phyloP scores from a whole-genome alignment of 139 green algal genomes.

The Picochlorum costavermella region DNA sequence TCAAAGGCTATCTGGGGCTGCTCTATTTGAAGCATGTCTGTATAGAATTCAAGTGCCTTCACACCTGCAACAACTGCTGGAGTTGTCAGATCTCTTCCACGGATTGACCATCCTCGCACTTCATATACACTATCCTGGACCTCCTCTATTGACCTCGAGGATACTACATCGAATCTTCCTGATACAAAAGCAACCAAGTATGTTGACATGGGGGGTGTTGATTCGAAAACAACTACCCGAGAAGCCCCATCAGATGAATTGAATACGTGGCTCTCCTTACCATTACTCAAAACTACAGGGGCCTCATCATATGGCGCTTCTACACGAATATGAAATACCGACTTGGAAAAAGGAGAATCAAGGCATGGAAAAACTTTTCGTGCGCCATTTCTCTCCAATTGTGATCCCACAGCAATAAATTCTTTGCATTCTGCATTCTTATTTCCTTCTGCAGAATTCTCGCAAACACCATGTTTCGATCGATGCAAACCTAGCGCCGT shows the following conservation, averaged over 20 bases:
- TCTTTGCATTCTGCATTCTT: no score
- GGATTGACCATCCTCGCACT: conserved; percentile 1
- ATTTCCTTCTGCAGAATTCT: no score
- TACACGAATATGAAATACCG: conserved; percentile 3
- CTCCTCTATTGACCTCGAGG: background rate
- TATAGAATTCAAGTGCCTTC: conserved; percentile 7
- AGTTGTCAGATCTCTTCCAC: background rate
- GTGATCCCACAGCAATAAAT: no score
- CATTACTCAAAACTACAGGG: background rate
- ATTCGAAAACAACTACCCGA: conserved; percentile 1
- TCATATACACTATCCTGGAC: background rate
- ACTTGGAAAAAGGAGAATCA: background rate
- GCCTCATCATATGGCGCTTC: conserved; percentile 1
- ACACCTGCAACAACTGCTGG: background rate
- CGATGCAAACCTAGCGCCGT: no score
- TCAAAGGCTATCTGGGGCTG: background rate
- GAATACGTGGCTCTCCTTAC: background rate
- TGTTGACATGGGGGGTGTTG: conserved; percentile 5
- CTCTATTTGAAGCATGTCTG: background rate
- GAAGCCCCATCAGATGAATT: background rate
- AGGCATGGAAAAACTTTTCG: conserved; percentile 6
- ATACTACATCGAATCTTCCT: background rate
- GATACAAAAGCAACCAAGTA: conserved; percentile 6
- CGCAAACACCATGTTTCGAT: no score
- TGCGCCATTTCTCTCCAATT: conserved; percentile 3